Base-by-base conservation (phyloP, 257 asterid species). In the Petunia axillaris region DNA sequence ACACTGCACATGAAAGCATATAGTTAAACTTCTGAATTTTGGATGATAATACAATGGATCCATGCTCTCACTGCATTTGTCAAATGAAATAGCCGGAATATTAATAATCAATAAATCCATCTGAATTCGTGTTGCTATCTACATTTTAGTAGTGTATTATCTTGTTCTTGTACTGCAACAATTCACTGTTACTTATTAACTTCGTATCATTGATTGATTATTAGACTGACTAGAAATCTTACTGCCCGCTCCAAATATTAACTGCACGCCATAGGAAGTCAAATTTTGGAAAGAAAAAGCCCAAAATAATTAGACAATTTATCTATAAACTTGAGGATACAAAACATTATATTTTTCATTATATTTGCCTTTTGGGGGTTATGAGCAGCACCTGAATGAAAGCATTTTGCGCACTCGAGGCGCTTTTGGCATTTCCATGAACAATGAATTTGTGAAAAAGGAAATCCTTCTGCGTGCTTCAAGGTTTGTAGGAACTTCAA, bases 371-470 rank as follows among this genome's bases (percentile, higher is more conserved):
- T 25, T 64, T 40, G 41, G 6, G 64, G 43, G 36, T 64, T 46
- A 68, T 83, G 73, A 58, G 79, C 39, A 57, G 70, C 78, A 90
- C 99, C 98, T 92, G 92, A 96, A 96, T 62, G 99, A 93, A 60
- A 93, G 89, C 99, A 96, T 96, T 91, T 96, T 96, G 77, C 95
- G 97, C 83, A 96, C 99, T 86, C 93, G 92, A 81, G 99, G 99
- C 36, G 99, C 97, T 54, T 90, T 92, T 57, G 99, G 99, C 98
- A 96, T 96, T 81, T 94, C 89, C 99, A 96, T 96, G 66, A 96
- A 96, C 75, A 96, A 90, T 77, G 99, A 96, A 83, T 96, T 96
- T 52, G 99, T 87, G 81, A 96, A 96, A 87, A 96, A 96, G 75
- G 96, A 83, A 83, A 96, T 90, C 91, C 99, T 90, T 64, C 99